Base-by-base conservation (phyloP, 805 yeast species). In the Wilhelminamyces savonicus region DNA sequence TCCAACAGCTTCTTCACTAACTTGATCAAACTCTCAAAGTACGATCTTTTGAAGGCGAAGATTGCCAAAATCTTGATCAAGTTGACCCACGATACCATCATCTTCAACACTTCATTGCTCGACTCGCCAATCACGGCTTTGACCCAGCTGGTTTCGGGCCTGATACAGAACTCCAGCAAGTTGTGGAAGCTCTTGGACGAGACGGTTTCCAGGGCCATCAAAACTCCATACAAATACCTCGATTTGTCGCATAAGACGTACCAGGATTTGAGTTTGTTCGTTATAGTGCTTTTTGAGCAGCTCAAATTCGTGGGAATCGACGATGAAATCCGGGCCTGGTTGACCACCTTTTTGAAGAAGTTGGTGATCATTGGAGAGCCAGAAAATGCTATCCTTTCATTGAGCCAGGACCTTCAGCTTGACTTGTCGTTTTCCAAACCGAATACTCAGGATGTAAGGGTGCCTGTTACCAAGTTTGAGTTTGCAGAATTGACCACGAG, bases 161-260 rank as follows among this genome's bases (percentile, higher is more conserved):
- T n/a, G n/a, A n/a, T 6, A 8, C 23, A 8, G n/a, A 11, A 10
- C 7, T 19, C 7, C n/a, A n/a, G n/a, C n/a, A n/a, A n/a, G n/a
- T 47, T 86, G 3, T 80, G 85, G 80, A 60, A 59, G 8, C 51
- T 85, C 18, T 39, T 90, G 5, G 95, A 90, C 48, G 92, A 88
- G 50, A 61, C 85, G 0, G 66, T 86, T 18, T 65, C 85, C 1
- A 69, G 96, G 38, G 68, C 79, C 37, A 69, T 80, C 21, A 69
- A 74, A 37, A 56, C 86, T 0, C 97, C 97, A 0, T 92, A 82
- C 57, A 86, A 83, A 48, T 90, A 87, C 43, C 69, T 85, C 30
- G 97, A 90, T 48, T 34, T 50, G 13, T 51, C 62, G 3, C 62
- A 57, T 31, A 22, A 41, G 8, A 37, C 39, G n/a, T 59, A 50